phyloP scores from a whole-genome alignment of 306 rosid species.

The Begonia loranthoides region DNA sequence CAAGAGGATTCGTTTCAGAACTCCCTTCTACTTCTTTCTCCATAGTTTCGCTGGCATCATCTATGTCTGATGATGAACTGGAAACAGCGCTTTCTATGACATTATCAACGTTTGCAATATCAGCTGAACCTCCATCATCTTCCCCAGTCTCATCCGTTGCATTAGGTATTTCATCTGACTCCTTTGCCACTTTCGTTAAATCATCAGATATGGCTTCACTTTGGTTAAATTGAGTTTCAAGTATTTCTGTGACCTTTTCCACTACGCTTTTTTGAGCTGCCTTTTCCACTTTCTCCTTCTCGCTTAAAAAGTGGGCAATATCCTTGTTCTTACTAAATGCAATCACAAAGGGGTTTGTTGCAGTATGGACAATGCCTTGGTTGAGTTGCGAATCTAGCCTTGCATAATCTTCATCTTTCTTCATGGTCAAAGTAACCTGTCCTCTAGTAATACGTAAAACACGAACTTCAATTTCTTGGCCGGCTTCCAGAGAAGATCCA shows the following conservation, averaged over 20 bases:
- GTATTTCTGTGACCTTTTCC: slow-evolving; percentile 26
- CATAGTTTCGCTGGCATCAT: slow-evolving; percentile 10
- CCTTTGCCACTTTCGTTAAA: slow-evolving; percentile 23
- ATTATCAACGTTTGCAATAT: neutral
- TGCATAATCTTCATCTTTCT: slow-evolving; percentile 54
- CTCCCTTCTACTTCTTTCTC: slow-evolving; percentile 27
- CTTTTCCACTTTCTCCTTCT: slow-evolving; percentile 42
- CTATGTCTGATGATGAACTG: slow-evolving; percentile 14
- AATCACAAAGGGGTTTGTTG: slow-evolving; percentile 76
- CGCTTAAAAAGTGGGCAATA: slow-evolving; percentile 66
- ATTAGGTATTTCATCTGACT: slow-evolving; percentile 6
- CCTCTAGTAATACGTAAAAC: slow-evolving; percentile 80
- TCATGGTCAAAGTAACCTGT: slow-evolving; percentile 84
- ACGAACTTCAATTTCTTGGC: slow-evolving; percentile 74
- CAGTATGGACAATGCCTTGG: slow-evolving; percentile 47
- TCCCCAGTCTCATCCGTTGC: slow-evolving; percentile 13
- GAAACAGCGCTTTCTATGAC: slow-evolving; percentile 15
- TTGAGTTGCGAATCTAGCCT: slow-evolving; percentile 21
- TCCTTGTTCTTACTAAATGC: slow-evolving; percentile 91
- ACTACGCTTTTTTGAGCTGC: slow-evolving; percentile 22
- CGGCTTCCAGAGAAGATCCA: slow-evolving; percentile 49
- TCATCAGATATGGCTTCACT: slow-evolving; percentile 20
- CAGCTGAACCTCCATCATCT: neutral
- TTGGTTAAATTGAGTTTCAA: slow-evolving; percentile 25
- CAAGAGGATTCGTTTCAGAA: slow-evolving; percentile 26